Conservation (phyloP, 2,329 filamentous ascomycete species). For the Gaeumannomyces tritici region DNA sequence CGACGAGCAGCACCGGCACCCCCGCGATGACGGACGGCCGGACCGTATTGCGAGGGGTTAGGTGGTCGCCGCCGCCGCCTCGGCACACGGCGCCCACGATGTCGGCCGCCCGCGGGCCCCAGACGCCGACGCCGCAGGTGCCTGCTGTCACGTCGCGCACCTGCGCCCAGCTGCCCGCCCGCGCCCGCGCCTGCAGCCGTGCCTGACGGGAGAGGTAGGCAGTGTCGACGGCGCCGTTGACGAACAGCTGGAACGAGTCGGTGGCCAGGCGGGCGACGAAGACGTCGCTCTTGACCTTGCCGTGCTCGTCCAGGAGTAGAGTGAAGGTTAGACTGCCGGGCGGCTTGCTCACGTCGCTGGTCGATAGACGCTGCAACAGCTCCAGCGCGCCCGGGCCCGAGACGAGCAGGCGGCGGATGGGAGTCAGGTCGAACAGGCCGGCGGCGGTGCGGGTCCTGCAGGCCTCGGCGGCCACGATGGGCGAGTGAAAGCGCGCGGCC, state of each 20-base stretch:
- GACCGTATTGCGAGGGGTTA: conserved; percentile 26
- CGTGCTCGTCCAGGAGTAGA: conserved; percentile 42
- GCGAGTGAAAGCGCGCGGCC: conserved; percentile 47
- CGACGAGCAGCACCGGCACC: conserved; percentile 45
- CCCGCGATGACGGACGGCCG: conserved; percentile 34
- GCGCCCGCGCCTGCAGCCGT: conserved; percentile 29
- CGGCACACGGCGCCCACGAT: conserved; percentile 34
- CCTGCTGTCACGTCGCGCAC: conserved; percentile 50
- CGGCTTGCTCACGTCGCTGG: conserved; percentile 34
- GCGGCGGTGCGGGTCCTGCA: conserved; percentile 56
- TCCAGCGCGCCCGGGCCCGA: conserved; percentile 45
- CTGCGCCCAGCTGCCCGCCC: conserved; percentile 31
- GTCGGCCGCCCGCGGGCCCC: conserved; percentile 46
- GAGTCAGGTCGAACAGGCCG: conserved; percentile 54
- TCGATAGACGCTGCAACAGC: conserved; percentile 44
- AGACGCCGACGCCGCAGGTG: conserved; percentile 52
- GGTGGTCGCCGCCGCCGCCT: conserved; percentile 21
- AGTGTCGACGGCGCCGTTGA: conserved; percentile 44
- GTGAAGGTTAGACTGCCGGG: conserved; percentile 45
- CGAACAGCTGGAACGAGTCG: conserved; percentile 43
- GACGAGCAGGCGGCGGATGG: conserved; percentile 47
- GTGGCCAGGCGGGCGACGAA: conserved; percentile 42
- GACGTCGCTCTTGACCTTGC: conserved; percentile 46
- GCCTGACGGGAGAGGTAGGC: conserved; percentile 46
- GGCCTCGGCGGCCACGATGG: conserved; percentile 49